Evolutionary conservation across 106 monocot species (phyloP), one percentile per base, ranked within the genome.

Genomic region (Allium fistulosum): DNA sequence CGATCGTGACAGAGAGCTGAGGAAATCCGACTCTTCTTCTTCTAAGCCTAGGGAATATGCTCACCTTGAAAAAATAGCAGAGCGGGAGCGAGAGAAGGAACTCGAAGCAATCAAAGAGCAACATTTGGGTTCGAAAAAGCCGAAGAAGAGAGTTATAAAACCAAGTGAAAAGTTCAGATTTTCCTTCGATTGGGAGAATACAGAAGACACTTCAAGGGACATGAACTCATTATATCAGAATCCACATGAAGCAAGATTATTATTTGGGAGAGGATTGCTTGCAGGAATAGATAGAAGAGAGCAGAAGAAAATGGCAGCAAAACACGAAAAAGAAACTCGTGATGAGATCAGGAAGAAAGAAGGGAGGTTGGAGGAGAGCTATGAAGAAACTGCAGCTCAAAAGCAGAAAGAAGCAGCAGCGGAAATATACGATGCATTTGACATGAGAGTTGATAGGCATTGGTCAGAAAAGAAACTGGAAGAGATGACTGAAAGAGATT

Each of bases 151-250:
- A 15, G 99, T 99, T 16, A 93, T 99, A 59, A 99, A 90, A 60
- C 97, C 93, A 2, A 93, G 93, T 28, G 99, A 99, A 83, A 99
- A 99, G 81, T 99, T 99, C 63, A 66, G 99, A 15, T 99, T 99
- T 76, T 99, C 93, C 9, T 99, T 93, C 59, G 99, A 99, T 70
- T 99, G 99, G 93, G 99, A 93, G 69, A 99, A 99, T 80, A 99
- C 99, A 2, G 99, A 99, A 75, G 99, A 93, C 71, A 99, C 99
- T 17, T 93, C 90, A 46, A 89, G 90, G 14, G 99, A 99, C 76
- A 93, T 99, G 90, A 93, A 99, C 61, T 67, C 72, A 4, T 80
- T 99, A 26, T 92, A 97, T 74, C 96, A 97, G 74, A 88, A 84
- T 51, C 93, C 99, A 7, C 92, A 90, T 50, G 99, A 99, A 61